Conservation (phyloP, 2,329 filamentous ascomycete genomes). For the Stachybotrys chartarum region DNA sequence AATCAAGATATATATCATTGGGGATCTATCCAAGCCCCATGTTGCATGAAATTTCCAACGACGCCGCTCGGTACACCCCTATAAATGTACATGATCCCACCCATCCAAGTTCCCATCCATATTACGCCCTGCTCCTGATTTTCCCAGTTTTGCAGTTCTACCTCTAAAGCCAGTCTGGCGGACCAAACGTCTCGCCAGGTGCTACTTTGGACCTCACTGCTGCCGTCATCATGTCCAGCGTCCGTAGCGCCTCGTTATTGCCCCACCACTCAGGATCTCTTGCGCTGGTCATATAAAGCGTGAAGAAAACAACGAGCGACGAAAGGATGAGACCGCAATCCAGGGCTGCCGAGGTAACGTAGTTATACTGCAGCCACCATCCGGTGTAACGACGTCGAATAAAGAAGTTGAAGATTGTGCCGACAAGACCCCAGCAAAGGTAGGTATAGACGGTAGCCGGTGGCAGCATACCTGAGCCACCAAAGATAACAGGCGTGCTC, state of each 20-base stretch:
- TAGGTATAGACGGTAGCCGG: conserved; percentile 67
- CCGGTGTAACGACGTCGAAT: conserved; percentile 58
- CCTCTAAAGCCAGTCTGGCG: conserved; percentile 36
- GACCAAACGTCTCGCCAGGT: conserved; percentile 43
- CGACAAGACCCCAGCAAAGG: conserved; percentile 62
- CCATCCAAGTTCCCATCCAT: background rate
- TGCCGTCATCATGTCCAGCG: conserved; percentile 35
- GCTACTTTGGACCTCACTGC: conserved; percentile 35
- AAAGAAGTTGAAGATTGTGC: conserved; percentile 61
- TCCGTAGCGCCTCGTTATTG: conserved; percentile 40
- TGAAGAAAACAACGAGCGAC: conserved; percentile 64
- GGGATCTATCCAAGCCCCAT: background rate
- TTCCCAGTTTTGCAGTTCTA: conserved; percentile 1
- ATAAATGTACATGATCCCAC: conserved; percentile 4
- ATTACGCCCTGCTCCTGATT: background rate
- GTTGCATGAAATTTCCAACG: conserved; percentile 3
- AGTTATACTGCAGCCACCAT: conserved; percentile 77
- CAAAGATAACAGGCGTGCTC: conserved; percentile 62
- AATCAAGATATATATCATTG: no score
- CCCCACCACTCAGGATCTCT: conserved; percentile 56
- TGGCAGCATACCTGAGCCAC: conserved; percentile 55
- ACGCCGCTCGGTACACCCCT: conserved; percentile 10
- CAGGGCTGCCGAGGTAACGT: conserved; percentile 63
- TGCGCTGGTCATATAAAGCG: conserved; percentile 53
- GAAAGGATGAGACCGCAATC: conserved; percentile 61